phyloP scores from a whole-genome alignment of 208 protist species.

The Trypanosoma scelopori region DNA sequence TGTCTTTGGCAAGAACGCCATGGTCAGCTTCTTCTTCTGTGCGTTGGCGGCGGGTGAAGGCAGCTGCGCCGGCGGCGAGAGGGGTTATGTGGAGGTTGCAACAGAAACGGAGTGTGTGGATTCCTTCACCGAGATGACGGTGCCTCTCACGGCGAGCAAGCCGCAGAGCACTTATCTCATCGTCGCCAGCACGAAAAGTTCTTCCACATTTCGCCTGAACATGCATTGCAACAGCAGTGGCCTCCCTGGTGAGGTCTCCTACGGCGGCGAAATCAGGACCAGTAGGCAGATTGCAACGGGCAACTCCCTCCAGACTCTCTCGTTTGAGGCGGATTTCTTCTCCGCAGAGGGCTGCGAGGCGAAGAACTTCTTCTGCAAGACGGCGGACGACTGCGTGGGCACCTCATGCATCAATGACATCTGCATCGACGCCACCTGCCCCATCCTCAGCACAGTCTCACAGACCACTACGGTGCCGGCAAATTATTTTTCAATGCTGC shows the following conservation, averaged over 20 bases:
- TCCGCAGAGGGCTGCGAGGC: constrained; percentile 4
- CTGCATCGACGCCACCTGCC: constrained; percentile 15
- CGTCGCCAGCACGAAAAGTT: neutral
- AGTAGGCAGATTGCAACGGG: neutral
- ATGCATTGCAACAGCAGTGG: constrained; percentile 5
- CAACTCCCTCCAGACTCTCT: neutral
- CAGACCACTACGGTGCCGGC: constrained; percentile 7
- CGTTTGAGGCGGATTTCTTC: constrained; percentile 8
- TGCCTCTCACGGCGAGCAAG: neutral
- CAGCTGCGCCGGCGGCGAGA: neutral
- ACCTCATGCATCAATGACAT: constrained; percentile 4
- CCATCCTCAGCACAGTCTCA: neutral
- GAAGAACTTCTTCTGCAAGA: constrained; percentile 12
- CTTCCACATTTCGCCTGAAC: constrained; percentile 11
- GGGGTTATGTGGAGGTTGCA: constrained; percentile 7
- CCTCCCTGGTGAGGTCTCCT: neutral
- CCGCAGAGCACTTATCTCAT: neutral
- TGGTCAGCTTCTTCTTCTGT: constrained; percentile 15
- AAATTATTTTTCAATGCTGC: constrained; percentile 7
- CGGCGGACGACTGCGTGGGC: constrained; percentile 6
- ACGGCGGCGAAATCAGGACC: constrained; percentile 1
- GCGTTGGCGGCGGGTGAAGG: neutral
- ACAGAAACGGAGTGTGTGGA: constrained; percentile 3
- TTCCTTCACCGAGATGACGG: constrained; percentile 4
- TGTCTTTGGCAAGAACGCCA: constrained; percentile 10